Conservation (phyloP, 2,329 filamentous ascomycete genomes). For the Tolypocladium sp. region DNA sequence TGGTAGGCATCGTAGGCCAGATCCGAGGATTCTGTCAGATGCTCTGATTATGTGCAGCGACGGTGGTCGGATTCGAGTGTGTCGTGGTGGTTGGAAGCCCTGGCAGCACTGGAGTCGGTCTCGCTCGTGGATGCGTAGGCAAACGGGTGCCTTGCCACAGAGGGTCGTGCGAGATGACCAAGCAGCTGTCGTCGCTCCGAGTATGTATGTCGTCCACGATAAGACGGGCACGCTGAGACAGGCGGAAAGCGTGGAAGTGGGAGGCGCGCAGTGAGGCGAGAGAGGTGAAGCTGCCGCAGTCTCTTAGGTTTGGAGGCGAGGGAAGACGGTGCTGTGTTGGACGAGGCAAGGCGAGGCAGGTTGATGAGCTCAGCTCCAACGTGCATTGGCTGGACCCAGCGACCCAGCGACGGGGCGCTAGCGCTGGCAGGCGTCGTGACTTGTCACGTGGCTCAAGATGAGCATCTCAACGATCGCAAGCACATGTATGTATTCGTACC, state of each 20-base stretch:
- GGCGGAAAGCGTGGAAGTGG: not conserved
- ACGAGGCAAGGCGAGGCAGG: not conserved
- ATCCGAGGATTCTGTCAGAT: not conserved
- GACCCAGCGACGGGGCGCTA: not conserved
- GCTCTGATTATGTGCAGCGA: not conserved
- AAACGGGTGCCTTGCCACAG: not conserved
- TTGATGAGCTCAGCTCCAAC: not conserved
- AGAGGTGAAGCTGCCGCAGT: not conserved
- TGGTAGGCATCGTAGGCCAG: constrained; percentile 66
- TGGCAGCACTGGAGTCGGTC: not conserved
- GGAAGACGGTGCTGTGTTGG: not conserved
- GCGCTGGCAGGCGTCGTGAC: not conserved
- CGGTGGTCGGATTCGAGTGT: not conserved
- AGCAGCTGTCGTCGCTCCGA: not conserved
- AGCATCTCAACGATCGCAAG: not conserved
- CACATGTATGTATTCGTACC: not conserved
- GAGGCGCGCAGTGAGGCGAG: not conserved
- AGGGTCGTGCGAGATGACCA: not conserved
- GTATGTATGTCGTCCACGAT: not conserved
- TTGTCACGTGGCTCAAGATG: not conserved
- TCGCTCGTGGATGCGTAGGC: not conserved
- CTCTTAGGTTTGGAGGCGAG: not conserved
- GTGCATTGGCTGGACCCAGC: not conserved
- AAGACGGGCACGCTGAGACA: not conserved
- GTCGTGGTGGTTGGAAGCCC: not conserved